Evolutionary conservation across 441 rosid species (phyloP), one percentile per base, ranked within the genome.

Genomic region (Populus hybrid): DNA sequence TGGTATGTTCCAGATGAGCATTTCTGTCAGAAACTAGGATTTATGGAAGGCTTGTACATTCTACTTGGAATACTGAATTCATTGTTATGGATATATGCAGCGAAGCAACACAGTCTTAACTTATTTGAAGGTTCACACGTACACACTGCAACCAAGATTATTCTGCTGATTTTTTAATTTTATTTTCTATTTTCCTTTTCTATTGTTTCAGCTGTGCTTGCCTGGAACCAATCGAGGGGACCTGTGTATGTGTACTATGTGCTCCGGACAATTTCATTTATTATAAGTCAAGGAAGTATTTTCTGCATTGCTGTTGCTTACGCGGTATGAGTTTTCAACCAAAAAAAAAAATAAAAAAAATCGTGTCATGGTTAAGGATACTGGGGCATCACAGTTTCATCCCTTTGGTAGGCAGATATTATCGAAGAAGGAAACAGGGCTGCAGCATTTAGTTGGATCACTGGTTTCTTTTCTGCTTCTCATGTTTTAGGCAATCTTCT

Each of bases 261-360:
- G 72, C 81, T 87, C 34, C 89, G 92, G 34, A 87, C 90, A 4
- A 69, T 89, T 75, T 86, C 92, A 16, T 83, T 70, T 81, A 89
- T 88, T 78, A 73, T 87, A 79, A 86, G 89, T 79, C 92, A 89
- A 80, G 92, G 92, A 74, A 89, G 90, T 79, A 85, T 89, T 79
- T 86, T 86, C 87, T 87, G 89, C 84, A 84, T 89, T 69, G 79
- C 89, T 2, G 88, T 89, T 77, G 90, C 89, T 67, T 89, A 89
- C 77, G 89, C 85, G 77, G 92, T 89, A 87, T 78, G 86, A 68
- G 20, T 36, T 70, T 6, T 36, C 61, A n/a, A 20, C 61, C 35
- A 28, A 28, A 3, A 11, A 32, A 50, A 20, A 61, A 54, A 59
- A n/a, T n/a, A 40, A 59, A 28, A 28, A 28, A 3, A 28, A 28